Conservation (phyloP, 1,139 yeast genomes). For the Arxiozyma bovina region DNA sequence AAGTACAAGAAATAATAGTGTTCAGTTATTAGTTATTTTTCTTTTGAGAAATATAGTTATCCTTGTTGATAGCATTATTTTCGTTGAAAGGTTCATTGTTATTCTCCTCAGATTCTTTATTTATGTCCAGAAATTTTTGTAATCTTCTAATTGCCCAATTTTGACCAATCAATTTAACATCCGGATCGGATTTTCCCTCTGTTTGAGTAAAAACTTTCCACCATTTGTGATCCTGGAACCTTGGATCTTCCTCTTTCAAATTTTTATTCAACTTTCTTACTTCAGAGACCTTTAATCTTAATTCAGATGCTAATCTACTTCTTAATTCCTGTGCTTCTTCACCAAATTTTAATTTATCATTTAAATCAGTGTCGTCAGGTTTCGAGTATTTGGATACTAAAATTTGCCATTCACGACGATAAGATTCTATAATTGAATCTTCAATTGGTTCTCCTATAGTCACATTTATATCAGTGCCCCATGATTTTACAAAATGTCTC, state of each 20-base stretch:
- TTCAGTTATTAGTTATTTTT: conserved; percentile 1
- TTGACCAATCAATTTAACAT: conserved; percentile 58
- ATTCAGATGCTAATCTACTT: conserved; percentile 57
- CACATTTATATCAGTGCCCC: conserved; percentile 61
- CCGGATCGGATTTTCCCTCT: conserved; percentile 62
- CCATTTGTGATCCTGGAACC: conserved; percentile 58
- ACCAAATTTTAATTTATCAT: conserved; percentile 55
- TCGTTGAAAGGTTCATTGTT: conserved; percentile 6
- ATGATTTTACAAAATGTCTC: conserved; percentile 54
- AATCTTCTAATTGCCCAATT: conserved; percentile 73
- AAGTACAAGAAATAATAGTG: not conserved
- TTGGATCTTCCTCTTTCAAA: conserved; percentile 48
- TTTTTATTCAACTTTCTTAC: conserved; percentile 47
- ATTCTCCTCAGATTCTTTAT: conserved; percentile 9
- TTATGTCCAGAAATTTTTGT: conserved; percentile 43
- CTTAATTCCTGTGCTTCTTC: conserved; percentile 54
- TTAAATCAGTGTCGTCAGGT: conserved; percentile 43
- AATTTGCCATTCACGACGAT: conserved; percentile 59
- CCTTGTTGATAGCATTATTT: not conserved
- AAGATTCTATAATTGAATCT: conserved; percentile 49
- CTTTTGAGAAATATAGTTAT: not conserved
- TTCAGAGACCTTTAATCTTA: conserved; percentile 55
- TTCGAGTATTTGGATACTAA: conserved; percentile 49
- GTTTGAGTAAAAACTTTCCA: conserved; percentile 60
- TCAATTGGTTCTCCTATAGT: conserved; percentile 65